These are phyloP conservation scores for Aphanomyces astaci DNA, from an alignment of 352 stramenopile genomes.

Conservation along the genomic window DNA sequence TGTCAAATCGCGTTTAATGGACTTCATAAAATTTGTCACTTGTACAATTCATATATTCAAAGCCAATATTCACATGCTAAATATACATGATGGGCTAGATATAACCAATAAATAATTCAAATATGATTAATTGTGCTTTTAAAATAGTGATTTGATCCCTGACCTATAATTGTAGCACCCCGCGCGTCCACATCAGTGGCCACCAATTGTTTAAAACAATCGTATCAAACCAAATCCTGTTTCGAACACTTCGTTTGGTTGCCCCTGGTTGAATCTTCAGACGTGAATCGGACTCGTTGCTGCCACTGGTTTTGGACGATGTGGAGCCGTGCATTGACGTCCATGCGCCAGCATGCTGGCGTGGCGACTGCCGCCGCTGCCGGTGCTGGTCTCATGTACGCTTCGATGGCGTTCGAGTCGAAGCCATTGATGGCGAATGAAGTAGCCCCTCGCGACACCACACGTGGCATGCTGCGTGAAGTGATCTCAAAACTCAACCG, in stretches of 20 bases:
- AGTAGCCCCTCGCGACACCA: slow-evolving; percentile 23
- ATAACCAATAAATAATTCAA: no score
- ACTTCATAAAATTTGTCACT: no score
- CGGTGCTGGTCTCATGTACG: slow-evolving; percentile 10
- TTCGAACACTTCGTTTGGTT: background rate
- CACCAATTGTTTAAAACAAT: background rate
- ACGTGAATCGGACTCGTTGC: background rate
- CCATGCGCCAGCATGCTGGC: background rate
- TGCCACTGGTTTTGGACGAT: slow-evolving; percentile 5
- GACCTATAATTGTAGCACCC: background rate
- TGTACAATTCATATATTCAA: no score
- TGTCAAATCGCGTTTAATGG: no score
- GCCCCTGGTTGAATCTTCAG: background rate
- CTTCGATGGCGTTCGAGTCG: slow-evolving; percentile 5
- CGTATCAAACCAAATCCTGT: background rate
- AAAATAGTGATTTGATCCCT: no score
- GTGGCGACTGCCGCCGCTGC: background rate
- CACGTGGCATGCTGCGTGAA: slow-evolving; percentile 69
- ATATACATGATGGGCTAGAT: no score
- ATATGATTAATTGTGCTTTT: no score
- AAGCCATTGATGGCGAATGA: slow-evolving; percentile 17
- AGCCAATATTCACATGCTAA: no score
- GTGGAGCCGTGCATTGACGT: slow-evolving; percentile 7
- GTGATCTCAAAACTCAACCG: slow-evolving; percentile 81
- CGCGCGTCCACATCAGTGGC: background rate